Base-by-base conservation (phyloP, 176 grass and related monocot species). In the Oryza meridionalis region DNA sequence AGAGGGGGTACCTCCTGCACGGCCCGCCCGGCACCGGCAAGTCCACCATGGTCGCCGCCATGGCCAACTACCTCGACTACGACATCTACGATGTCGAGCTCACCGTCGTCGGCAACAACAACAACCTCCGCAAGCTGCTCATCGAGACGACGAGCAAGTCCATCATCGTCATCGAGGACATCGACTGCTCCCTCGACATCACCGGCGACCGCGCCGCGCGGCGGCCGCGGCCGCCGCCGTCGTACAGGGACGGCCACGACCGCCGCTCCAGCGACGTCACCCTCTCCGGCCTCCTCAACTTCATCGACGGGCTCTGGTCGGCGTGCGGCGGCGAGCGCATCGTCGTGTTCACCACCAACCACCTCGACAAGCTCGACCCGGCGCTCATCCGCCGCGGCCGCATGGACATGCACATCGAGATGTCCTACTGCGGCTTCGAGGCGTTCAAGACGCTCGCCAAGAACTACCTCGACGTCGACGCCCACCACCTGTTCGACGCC, bases 161-260 rank as follows among this genome's bases (percentile, higher is more conserved):
- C 33, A 65, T 94, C 70, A 88, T 91, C 75, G 84, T 94, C 27
- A 91, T 91, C 51, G 92, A 94, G 84, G 92, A 91, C 77, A 89
- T 94, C 58, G 92, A 91, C 77, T 94, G 86, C 78, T 89, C 89
- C 13, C 82, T 91, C 63, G 80, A 91, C 66, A 65, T 94, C 51
- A 92, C 42, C 42, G 42, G 46, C 13, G 46, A 14, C 19, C 53
- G 19, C 6, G 17, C 6, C 6, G 7, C 53, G 53, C 17, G 53
- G 53, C 17, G 16, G 51, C 2, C 51, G 12, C 37, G 37, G 37
- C 11, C 46, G 12, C 13, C 46, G 13, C 13, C 46, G 53, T n/a
- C 17, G 53, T 58, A 7, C 53, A 58, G 53, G 17, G 49, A 51
- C 29, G 29, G 29, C 42, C 42, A 43, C 49, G 49, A 17, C 4